phyloP scores from a whole-genome alignment of 225 moss, liverwort and hornwort genomes.

The Rhytidiadelphus loreus region DNA sequence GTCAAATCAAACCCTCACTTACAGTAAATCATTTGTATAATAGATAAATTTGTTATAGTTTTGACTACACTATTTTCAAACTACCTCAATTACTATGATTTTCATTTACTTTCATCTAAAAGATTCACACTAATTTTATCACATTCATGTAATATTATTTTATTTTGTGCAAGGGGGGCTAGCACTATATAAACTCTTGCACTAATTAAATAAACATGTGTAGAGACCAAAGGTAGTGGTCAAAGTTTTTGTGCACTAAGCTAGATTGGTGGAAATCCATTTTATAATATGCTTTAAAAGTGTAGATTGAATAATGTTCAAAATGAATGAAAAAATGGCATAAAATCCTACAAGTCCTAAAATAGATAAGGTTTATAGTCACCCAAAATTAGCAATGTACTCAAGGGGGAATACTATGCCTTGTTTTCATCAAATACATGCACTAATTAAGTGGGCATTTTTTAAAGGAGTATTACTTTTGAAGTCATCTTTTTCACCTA shows the following conservation, averaged over 20 bases:
- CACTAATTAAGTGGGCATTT: neutral
- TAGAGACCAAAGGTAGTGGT: neutral
- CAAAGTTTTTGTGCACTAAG: neutral
- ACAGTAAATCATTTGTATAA: neutral
- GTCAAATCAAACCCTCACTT: no score
- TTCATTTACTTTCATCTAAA: neutral
- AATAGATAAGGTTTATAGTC: neutral
- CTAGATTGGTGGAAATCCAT: neutral
- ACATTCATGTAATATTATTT: neutral
- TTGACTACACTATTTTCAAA: neutral
- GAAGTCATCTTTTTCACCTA: neutral
- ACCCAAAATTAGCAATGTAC: fast-evolving
- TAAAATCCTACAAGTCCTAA: neutral
- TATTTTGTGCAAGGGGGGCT: fast-evolving
- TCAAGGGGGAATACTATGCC: neutral
- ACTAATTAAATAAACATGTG: neutral
- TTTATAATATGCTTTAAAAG: fast-evolving
- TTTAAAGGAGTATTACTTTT: neutral
- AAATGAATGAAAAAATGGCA: neutral
- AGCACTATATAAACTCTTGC: neutral
- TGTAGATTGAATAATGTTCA: neutral
- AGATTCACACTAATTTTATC: neutral
- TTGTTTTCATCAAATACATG: neutral
- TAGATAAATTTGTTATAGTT: neutral
- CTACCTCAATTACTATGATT: neutral